Evolutionary conservation across 83 land plant species (phyloP).

Genomic region (Isoetes engelmannii): DNA sequence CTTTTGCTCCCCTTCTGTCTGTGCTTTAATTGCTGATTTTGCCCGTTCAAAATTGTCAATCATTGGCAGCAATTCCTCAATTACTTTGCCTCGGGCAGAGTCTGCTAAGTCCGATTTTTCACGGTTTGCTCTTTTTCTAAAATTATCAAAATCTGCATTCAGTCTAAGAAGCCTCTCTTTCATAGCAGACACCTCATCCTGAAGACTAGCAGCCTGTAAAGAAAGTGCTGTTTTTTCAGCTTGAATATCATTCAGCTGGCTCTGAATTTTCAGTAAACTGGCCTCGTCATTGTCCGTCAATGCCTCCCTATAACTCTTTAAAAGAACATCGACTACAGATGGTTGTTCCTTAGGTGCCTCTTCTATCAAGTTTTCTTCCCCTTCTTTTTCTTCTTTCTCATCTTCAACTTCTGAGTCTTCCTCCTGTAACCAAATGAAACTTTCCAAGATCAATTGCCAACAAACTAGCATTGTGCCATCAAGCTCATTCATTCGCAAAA

Average conservation of each 20-base stretch:
- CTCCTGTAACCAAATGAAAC: background rate
- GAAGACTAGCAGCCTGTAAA: constrained; percentile 39
- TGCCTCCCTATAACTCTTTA: constrained; percentile 64
- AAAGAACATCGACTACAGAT: constrained; percentile 29
- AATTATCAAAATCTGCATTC: constrained; percentile 94
- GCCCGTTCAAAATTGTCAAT: constrained; percentile 93
- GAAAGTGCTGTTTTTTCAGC: constrained; percentile 53
- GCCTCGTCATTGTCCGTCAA: constrained; percentile 48
- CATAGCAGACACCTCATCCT: constrained; percentile 44
- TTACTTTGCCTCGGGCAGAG: constrained; percentile 75
- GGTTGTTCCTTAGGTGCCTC: constrained; percentile 16
- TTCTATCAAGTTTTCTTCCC: constrained; percentile 12
- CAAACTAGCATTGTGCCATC: too few species aligned
- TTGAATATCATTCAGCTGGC: constrained; percentile 47
- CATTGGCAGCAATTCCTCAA: constrained; percentile 71
- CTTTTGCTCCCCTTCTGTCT: constrained; percentile 77
- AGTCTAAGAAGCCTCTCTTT: constrained; percentile 69
- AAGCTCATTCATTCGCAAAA: too few species aligned
- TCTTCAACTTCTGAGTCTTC: constrained; percentile 18
- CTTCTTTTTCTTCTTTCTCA: constrained; percentile 17
- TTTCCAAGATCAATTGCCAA: too few species aligned
- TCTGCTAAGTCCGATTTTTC: constrained; percentile 47
- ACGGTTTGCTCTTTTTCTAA: constrained; percentile 70
- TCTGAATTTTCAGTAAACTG: constrained; percentile 43
- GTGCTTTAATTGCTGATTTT: constrained; percentile 68